Conservation (phyloP, 495 filamentous ascomycete species). For the Aspergillus bridgeri region DNA sequence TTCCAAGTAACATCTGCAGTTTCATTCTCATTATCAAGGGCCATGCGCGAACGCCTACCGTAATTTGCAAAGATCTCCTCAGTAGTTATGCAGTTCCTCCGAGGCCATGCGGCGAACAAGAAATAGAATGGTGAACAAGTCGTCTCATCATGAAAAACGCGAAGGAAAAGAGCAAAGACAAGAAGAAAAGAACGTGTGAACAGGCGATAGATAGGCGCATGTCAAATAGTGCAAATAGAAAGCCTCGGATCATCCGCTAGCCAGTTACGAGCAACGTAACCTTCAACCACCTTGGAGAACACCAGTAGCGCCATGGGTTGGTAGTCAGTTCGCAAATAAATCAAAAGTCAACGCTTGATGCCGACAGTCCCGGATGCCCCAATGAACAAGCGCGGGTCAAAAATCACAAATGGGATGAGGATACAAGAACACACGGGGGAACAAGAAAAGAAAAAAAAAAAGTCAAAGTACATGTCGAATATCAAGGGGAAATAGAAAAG, state of each 20-base stretch:
- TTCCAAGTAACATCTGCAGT: slow-evolving; percentile 2
- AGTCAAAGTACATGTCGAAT: slow-evolving; percentile 22
- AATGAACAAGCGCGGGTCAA: neutral
- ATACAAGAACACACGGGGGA: slow-evolving; percentile 5
- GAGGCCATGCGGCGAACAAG: slow-evolving; percentile 3
- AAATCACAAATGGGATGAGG: slow-evolving; percentile 1
- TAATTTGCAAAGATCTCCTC: slow-evolving; percentile 7
- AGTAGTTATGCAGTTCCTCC: slow-evolving; percentile 6
- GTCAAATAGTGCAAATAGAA: neutral
- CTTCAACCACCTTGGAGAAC: slow-evolving; percentile 25
- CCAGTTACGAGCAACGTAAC: slow-evolving; percentile 15
- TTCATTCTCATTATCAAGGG: slow-evolving; percentile 7
- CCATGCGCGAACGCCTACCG: neutral
- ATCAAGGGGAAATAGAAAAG: slow-evolving; percentile 5
- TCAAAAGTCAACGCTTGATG: neutral
- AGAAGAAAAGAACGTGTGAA: neutral
- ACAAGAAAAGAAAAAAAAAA: slow-evolving; percentile 5
- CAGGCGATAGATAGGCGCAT: neutral
- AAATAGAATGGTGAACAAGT: slow-evolving; percentile 8
- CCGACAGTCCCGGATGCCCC: neutral
- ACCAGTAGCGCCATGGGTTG: slow-evolving; percentile 40
- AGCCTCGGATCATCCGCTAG: neutral
- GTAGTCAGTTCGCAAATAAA: slow-evolving; percentile 21
- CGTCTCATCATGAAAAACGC: slow-evolving; percentile 21
- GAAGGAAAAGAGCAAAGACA: slow-evolving; percentile 5